A percentile compares a stretch with the other conserved stretches of the same genome.
These are phyloP conservation scores for Neopestalotiopsis sp. DNA, from an alignment of 2,329 filamentous ascomycete species.

Conservation along the genomic window DNA sequence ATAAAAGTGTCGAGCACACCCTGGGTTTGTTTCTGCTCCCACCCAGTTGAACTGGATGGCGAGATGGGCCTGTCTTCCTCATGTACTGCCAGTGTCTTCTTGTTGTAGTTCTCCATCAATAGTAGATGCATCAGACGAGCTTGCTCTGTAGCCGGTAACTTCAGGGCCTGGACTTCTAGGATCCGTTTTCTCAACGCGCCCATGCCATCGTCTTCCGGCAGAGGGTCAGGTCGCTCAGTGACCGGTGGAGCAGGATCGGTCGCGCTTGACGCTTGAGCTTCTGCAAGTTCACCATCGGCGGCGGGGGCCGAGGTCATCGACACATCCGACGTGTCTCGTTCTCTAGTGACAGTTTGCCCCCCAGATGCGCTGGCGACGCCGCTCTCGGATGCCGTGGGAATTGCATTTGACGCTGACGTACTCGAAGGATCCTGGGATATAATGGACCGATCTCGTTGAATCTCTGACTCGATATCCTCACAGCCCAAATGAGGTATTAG, in stretches of 20 bases:
- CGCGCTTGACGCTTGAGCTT: background rate
- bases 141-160: constrained; percentile 67
- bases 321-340: constrained; percentile 9
- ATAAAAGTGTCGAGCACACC: constrained; percentile 60
- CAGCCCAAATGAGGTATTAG: constrained; percentile 25
- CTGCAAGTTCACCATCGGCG: background rate
- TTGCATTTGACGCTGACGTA: background rate
- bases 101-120: constrained; percentile 70
- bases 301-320: constrained; percentile 5
- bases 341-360: background rate
- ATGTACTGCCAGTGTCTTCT: constrained; percentile 43
- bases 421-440: background rate
- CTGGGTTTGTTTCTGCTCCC: constrained; percentile 48
- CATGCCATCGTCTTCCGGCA: constrained; percentile 85
- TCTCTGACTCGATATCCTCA: background rate
- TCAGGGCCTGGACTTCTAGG: constrained; percentile 68
- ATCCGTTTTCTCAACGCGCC: constrained; percentile 69
- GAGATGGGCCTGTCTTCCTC: constrained; percentile 37
- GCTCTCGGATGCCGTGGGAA: background rate
- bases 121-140: constrained; percentile 74
- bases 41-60: constrained; percentile 44
- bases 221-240: constrained; percentile 28
- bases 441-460: background rate
- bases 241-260: background rate
- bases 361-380: background rate